Percentiles rank a stretch among this genome's conserved stretches.
phyloP scores from a whole-genome alignment of 2,329 filamentous ascomycete species.

The Penicillium sp. region DNA sequence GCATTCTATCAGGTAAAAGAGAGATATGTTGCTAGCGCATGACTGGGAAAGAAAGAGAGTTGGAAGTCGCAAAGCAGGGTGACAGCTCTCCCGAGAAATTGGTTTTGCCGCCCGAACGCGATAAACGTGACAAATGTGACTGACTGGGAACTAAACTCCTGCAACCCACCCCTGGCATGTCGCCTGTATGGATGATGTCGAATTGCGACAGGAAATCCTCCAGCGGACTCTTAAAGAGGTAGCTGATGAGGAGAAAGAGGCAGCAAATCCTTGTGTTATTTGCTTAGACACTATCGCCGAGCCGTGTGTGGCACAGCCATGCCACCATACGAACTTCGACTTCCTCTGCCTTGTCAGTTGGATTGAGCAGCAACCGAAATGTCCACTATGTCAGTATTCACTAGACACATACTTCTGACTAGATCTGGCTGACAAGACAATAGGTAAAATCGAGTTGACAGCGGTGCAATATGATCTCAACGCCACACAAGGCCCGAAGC shows the following conservation, averaged over 20 bases:
- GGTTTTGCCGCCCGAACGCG: slow-evolving; percentile 14
- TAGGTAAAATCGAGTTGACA: slow-evolving; percentile 46
- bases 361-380: slow-evolving; percentile 62
- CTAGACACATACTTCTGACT: background rate
- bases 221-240: slow-evolving; percentile 41
- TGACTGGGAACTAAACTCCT: slow-evolving; percentile 1
- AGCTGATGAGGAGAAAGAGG: slow-evolving; percentile 25
- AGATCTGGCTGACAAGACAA: background rate
- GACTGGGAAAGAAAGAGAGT: background rate
- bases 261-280: slow-evolving; percentile 64
- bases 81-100: background rate
- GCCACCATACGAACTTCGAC: slow-evolving; percentile 72
- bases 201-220: slow-evolving; percentile 38
- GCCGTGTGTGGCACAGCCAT: slow-evolving; percentile 62
- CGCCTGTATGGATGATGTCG: slow-evolving; percentile 27
- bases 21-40: background rate
- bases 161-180: slow-evolving; percentile 24
- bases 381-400: slow-evolving; percentile 63
- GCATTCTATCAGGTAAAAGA: slow-evolving; percentile 15
- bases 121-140: slow-evolving; percentile 5
- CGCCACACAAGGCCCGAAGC: slow-evolving; percentile 46
- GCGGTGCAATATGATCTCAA: slow-evolving; percentile 60
- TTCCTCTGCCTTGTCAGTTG: slow-evolving; percentile 76
- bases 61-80: background rate
- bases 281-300: slow-evolving; percentile 71